phyloP scores from a whole-genome alignment of 192 early-diverging fungal genomes.

The Coemansia sp. region DNA sequence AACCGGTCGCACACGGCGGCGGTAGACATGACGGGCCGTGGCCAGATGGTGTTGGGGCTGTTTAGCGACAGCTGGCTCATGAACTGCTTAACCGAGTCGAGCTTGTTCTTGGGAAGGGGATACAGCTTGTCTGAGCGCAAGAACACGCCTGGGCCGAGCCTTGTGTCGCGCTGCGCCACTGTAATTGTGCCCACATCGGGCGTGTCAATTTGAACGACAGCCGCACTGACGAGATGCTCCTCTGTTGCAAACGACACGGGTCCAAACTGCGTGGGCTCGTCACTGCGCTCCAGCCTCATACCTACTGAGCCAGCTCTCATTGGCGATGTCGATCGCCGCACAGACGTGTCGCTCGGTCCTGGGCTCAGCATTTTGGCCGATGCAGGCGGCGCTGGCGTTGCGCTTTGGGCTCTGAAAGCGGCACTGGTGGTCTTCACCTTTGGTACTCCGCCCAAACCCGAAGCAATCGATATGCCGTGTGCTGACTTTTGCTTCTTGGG shows the following conservation, averaged over 20 bases:
- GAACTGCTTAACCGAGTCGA: constrained; percentile 51
- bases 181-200: constrained; percentile 28
- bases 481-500: constrained; percentile 45
- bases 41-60: constrained; percentile 53
- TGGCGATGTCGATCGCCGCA: constrained; percentile 36
- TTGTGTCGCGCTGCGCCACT: constrained; percentile 41
- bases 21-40: constrained; percentile 83
- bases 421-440: neutral
- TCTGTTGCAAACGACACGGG: constrained; percentile 40
- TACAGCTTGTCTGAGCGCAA: constrained; percentile 52
- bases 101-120: constrained; percentile 50
- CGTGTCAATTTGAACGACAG: constrained; percentile 20
- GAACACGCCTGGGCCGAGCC: constrained; percentile 50
- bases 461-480: constrained; percentile 8
- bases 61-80: constrained; percentile 44
- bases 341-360: neutral
- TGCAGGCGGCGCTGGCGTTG: constrained; percentile 4
- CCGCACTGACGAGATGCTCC: constrained; percentile 38
- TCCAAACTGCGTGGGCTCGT: constrained; percentile 23
- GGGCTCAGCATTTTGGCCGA: constrained; percentile 6
- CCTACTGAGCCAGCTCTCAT: constrained; percentile 1
- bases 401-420: constrained; percentile 15
- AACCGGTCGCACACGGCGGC: constrained; percentile 75
- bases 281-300: constrained; percentile 22
- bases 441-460: constrained; percentile 8